phyloP scores from a whole-genome alignment of 352 stramenopile species.

The Globisporangium mamillatum region DNA sequence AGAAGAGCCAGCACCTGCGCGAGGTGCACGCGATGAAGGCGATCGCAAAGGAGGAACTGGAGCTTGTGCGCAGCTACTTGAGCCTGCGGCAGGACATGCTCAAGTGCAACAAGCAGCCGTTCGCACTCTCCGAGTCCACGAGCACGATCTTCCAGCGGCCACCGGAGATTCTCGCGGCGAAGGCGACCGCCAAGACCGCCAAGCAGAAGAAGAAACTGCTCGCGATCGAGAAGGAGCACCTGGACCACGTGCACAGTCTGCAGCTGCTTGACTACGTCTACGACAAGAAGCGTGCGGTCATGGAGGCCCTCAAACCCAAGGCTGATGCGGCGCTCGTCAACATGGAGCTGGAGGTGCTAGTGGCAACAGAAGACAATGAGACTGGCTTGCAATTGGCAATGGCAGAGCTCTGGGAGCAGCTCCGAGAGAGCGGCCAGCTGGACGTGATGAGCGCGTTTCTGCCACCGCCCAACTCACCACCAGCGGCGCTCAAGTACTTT shows the following conservation, averaged over 20 bases:
- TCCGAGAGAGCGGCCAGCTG: constrained; percentile 27
- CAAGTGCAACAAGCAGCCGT: constrained; percentile 43
- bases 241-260: constrained; percentile 65
- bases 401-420: constrained; percentile 49
- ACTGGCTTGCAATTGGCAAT: constrained; percentile 33
- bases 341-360: constrained; percentile 25
- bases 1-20: constrained; percentile 30
- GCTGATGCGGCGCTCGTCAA: constrained; percentile 54
- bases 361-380: constrained; percentile 22
- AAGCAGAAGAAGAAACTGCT: constrained; percentile 39
- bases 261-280: constrained; percentile 74
- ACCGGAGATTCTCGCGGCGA: constrained; percentile 61
- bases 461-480: constrained; percentile 57
- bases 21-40: constrained; percentile 63
- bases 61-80: constrained; percentile 38
- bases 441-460: constrained; percentile 46
- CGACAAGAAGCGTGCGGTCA: constrained; percentile 51
- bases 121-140: constrained; percentile 58
- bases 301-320: constrained; percentile 43
- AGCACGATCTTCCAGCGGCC: constrained; percentile 68
- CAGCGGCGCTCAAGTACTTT: constrained; percentile 66
- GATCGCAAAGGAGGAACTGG: constrained; percentile 47
- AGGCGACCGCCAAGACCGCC: constrained; percentile 47
- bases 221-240: constrained; percentile 52
- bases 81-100: constrained; percentile 46